Percentiles rank a stretch among this genome's conserved stretches.
These are phyloP conservation scores for Trypanosoma grayi DNA, from an alignment of 208 protist species.

Conservation along the genomic window DNA sequence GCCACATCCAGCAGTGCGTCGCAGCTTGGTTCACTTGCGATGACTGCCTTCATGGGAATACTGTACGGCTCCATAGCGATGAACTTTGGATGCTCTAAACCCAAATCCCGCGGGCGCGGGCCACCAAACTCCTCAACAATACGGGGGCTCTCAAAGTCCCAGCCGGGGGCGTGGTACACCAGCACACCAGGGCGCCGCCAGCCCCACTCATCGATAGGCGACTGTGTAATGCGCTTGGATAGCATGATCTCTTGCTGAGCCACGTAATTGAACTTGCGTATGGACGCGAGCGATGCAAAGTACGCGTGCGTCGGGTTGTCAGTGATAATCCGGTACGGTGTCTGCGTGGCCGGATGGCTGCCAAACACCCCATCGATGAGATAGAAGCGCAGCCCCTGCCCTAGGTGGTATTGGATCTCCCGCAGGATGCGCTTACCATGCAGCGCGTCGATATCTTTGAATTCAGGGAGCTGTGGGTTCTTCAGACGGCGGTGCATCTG, in stretches of 20 bases:
- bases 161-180: slow-evolving; percentile 83
- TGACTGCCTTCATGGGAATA: slow-evolving; percentile 87
- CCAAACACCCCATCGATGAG: slow-evolving; percentile 86
- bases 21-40: slow-evolving; percentile 76
- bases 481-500: slow-evolving; percentile 73
- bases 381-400: slow-evolving; percentile 87
- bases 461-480: slow-evolving; percentile 57
- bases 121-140: slow-evolving; percentile 93
- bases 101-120: slow-evolving; percentile 80
- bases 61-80: slow-evolving; percentile 86
- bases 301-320: slow-evolving; percentile 89
- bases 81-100: slow-evolving; percentile 65
- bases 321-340: slow-evolving; percentile 88
- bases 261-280: slow-evolving; percentile 85
- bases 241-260: slow-evolving; percentile 82
- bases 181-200: slow-evolving; percentile 82
- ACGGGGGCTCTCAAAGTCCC: slow-evolving; percentile 80
- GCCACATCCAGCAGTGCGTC: slow-evolving; percentile 75
- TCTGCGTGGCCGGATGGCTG: slow-evolving; percentile 61
- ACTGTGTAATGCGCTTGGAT: slow-evolving; percentile 79
- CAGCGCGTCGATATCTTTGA: slow-evolving; percentile 54
- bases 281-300: slow-evolving; percentile 74
- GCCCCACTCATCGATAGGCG: slow-evolving; percentile 87
- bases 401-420: slow-evolving; percentile 89
- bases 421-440: slow-evolving; percentile 86